phyloP scores from a whole-genome alignment of 306 rosid species.

The Prunus davidiana region DNA sequence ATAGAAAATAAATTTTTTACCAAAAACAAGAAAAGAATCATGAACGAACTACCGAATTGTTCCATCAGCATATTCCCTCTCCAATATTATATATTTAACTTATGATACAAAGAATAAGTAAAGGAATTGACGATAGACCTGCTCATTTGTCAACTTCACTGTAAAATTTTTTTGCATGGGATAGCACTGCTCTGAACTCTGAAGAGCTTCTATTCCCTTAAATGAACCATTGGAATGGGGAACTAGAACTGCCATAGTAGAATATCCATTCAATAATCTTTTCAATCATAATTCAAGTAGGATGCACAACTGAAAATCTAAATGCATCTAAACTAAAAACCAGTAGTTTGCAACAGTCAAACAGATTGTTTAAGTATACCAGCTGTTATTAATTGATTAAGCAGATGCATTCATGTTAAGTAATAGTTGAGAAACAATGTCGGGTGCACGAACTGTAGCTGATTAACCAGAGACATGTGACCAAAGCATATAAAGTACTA shows the following conservation, averaged over 20 bases:
- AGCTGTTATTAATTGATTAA: background rate
- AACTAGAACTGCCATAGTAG: conserved; percentile 21
- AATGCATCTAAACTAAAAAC: background rate
- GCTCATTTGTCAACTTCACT: conserved; percentile 67
- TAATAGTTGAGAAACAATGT: background rate
- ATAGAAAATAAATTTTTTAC: background rate
- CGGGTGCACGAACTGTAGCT: background rate
- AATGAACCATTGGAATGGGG: conserved; percentile 31
- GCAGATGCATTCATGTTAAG: background rate
- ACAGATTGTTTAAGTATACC: background rate
- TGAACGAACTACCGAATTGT: conserved; percentile 20
- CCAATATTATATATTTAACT: background rate
- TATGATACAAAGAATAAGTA: conserved; percentile 2
- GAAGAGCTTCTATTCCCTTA: conserved; percentile 60
- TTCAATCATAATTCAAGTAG: conserved; percentile 1
- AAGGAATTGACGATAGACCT: conserved; percentile 45
- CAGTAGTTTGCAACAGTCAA: background rate
- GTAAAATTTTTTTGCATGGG: conserved; percentile 75
- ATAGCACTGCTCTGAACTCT: conserved; percentile 75
- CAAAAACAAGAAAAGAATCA: background rate
- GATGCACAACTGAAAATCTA: background rate
- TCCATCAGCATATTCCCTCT: background rate
- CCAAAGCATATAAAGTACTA: background rate
- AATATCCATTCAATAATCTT: conserved; percentile 9
- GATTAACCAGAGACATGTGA: conserved; percentile 9